Percentiles rank a stretch among this genome's conserved stretches.
phyloP scores from a whole-genome alignment of 75 land plant genomes.

The Cryptomeria japonica region DNA sequence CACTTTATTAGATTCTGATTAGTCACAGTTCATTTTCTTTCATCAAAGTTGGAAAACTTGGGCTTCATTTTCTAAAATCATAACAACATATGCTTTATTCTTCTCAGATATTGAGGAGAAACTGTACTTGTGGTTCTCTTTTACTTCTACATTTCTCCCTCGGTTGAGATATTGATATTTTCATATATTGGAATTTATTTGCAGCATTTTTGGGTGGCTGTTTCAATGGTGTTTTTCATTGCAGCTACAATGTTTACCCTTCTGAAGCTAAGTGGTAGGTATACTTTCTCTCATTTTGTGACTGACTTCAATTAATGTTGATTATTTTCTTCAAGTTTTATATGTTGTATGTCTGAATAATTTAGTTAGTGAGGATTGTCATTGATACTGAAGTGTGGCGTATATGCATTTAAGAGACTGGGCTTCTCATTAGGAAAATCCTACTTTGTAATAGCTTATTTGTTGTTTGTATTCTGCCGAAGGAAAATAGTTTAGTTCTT shows the following conservation, averaged over 20 bases:
- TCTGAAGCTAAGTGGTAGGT: conserved; percentile 98
- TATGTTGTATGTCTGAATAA: neutral
- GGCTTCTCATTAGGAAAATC: neutral
- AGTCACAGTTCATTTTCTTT: neutral
- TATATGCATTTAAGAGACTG: neutral
- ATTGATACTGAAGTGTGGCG: neutral
- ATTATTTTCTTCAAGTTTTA: neutral
- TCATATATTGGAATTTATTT: conserved; percentile 10
- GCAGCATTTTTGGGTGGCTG: conserved; percentile 98
- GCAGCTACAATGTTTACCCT: conserved; percentile 90
- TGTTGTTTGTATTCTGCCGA: neutral
- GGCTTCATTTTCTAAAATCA: neutral
- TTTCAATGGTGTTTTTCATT: conserved; percentile 94
- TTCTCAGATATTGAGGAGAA: neutral
- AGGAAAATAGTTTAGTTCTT: neutral
- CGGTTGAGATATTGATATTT: neutral
- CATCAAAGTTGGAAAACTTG: neutral
- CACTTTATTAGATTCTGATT: neutral
- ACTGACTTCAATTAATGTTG: neutral
- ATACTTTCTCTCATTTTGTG: conserved; percentile 12
- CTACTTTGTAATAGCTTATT: neutral
- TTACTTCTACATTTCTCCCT: neutral
- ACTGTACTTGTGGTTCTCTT: neutral
- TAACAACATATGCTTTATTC: neutral
- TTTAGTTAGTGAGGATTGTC: neutral